Evolutionary conservation across 2,329 filamentous ascomycete genomes (phyloP).

Genomic region (Diplodia mutila): DNA sequence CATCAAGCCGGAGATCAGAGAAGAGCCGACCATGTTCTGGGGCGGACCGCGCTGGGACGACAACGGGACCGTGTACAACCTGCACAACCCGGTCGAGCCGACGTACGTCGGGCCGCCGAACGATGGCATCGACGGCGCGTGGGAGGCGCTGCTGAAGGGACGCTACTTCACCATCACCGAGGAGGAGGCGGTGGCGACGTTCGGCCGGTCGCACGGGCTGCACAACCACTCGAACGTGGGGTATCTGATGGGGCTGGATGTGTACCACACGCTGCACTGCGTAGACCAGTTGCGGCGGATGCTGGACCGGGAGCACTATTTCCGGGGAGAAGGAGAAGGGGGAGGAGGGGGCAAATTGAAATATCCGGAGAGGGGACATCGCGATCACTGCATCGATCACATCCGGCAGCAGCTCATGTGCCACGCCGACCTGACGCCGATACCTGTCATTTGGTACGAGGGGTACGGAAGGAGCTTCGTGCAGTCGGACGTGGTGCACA

Average conservation of each 20-base stretch:
- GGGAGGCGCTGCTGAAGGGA: slow-evolving; percentile 28
- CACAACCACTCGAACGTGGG: not conserved
- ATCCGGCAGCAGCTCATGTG: slow-evolving; percentile 31
- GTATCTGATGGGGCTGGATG: slow-evolving; percentile 15
- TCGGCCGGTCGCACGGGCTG: not conserved
- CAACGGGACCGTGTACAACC: not conserved
- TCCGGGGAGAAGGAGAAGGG: not conserved
- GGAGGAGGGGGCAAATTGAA: not conserved
- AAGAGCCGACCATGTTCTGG: no score
- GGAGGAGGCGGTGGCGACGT: not conserved
- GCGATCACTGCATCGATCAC: slow-evolving; percentile 31
- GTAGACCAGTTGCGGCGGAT: slow-evolving; percentile 30
- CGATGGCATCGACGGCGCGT: slow-evolving; percentile 27
- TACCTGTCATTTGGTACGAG: slow-evolving; percentile 9
- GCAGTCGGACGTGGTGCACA: no score
- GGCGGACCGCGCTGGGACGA: not conserved
- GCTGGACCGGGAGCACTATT: slow-evolving; percentile 28
- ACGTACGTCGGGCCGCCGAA: slow-evolving; percentile 30
- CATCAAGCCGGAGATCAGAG: no score
- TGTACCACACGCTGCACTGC: slow-evolving; percentile 32
- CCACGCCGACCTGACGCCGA: slow-evolving; percentile 30
- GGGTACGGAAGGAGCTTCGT: no score
- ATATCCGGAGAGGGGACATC: slow-evolving; percentile 21
- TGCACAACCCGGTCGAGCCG: not conserved
- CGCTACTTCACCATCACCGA: slow-evolving; percentile 6